A percentile compares a stretch with the other conserved stretches of the same genome.
Evolutionary conservation across 2,329 filamentous ascomycete species (phyloP).

Genomic region (Fusarium zealandicum): DNA sequence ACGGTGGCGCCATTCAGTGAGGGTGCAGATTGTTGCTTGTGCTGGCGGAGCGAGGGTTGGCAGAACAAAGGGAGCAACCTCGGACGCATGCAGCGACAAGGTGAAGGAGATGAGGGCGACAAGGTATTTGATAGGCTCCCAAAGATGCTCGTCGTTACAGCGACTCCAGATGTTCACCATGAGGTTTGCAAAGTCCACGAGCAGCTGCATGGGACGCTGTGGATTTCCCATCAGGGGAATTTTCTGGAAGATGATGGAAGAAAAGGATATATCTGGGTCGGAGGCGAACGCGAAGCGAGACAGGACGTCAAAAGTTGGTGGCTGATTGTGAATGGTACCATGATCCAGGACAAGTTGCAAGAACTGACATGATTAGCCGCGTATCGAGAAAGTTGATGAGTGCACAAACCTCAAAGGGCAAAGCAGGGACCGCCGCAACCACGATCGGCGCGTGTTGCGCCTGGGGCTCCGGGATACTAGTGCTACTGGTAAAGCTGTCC

Average conservation of each 20-base stretch:
- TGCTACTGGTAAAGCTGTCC: slow-evolving; percentile 51
- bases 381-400: background rate
- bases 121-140: slow-evolving; percentile 70
- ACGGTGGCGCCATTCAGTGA: slow-evolving; percentile 65
- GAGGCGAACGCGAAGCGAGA: slow-evolving; percentile 71
- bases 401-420: slow-evolving; percentile 56
- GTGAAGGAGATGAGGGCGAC: slow-evolving; percentile 70
- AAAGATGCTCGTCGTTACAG: slow-evolving; percentile 69
- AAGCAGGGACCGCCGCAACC: slow-evolving; percentile 39
- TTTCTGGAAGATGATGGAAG: slow-evolving; percentile 71
- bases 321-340: slow-evolving; percentile 59
- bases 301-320: slow-evolving; percentile 72
- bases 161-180: slow-evolving; percentile 72
- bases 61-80: slow-evolving; percentile 66
- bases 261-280: slow-evolving; percentile 65
- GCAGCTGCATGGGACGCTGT: slow-evolving; percentile 60
- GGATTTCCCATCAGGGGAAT: slow-evolving; percentile 64
- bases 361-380: slow-evolving; percentile 52
- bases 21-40: slow-evolving; percentile 66
- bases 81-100: slow-evolving; percentile 66
- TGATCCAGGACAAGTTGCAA: slow-evolving; percentile 72
- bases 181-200: slow-evolving; percentile 69
- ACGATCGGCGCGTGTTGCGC: slow-evolving; percentile 29
- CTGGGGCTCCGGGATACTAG: slow-evolving; percentile 36
- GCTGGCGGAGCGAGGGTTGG: slow-evolving; percentile 62